Evolutionary conservation across 1,139 yeast species (phyloP), one percentile per base, ranked within the genome.

Genomic region (Entelexis sorbosivorans): DNA sequence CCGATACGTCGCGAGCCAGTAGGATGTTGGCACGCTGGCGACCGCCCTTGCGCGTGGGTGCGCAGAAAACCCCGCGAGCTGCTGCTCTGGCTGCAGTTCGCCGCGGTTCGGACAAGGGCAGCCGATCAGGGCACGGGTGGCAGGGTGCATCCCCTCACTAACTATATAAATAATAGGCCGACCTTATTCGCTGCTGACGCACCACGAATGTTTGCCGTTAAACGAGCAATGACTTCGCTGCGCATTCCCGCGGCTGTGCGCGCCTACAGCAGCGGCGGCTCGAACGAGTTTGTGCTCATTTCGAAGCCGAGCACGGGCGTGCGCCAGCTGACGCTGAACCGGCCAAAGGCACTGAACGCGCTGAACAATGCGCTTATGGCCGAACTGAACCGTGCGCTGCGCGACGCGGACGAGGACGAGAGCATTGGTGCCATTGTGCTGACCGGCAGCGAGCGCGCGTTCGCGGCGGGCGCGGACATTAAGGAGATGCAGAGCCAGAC

Each of bases 331-430:
- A 76, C 81, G 26, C 66, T 82, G 53, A 79, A 82, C 67, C 71
- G 83, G 44, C 87, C 89, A 35, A 69, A 72, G 58, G 79, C 78
- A 44, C 73, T 82, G 58, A 82, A 82, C 64, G 86, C 89, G 10
- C 71, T 82, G 59, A 75, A 70, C 61, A 73, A 76, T 2, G 74
- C 68, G 3, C 74, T 74, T 20, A 64, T 74, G 53, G 51, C 42
- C 10, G 78, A 74, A 57, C 60, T 74, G 20, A 64, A 72, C 59
- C 61, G 61, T 13, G 77, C 75, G 6, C 60, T 74, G 44, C 44
- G 47, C 16, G 62, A 60, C 13, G 73, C 74, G 3, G 75, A 73
- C 52, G 48, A 56, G 19, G 73, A 73, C 51, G 61, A 63, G 7
- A 61, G 65, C 22, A 67, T 69, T 53, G 75, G 76, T 1, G 76